Conservation (phyloP, 1,139 yeast genomes). For the Suhomyces guaymorum region DNA sequence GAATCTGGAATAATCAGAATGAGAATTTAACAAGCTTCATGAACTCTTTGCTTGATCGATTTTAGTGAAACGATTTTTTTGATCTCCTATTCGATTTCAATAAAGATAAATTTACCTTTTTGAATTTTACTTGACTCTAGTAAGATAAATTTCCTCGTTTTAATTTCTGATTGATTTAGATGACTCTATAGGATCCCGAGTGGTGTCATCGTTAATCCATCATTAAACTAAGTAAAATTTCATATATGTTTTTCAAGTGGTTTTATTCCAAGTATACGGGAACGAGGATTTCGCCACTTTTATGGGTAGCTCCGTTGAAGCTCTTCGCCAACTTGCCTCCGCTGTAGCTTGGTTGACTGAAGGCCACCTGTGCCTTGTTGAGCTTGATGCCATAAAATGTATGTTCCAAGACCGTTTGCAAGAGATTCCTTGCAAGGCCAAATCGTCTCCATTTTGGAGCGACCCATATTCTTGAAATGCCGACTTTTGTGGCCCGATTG, state of each 20-base stretch:
- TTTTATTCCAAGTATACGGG: constrained; percentile 50
- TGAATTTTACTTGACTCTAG: too few relatives aligned
- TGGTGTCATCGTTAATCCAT: background rate
- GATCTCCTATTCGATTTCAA: too few relatives aligned
- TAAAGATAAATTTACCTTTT: too few relatives aligned
- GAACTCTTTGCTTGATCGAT: too few relatives aligned
- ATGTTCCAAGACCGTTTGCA: constrained; percentile 40
- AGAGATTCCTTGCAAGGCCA: constrained; percentile 49
- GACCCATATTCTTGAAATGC: constrained; percentile 68
- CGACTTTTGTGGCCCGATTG: constrained; percentile 37
- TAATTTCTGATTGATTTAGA: too few relatives aligned
- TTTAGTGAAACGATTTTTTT: too few relatives aligned
- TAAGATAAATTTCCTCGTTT: too few relatives aligned
- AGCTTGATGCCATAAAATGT: constrained; percentile 55
- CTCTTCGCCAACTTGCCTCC: constrained; percentile 57
- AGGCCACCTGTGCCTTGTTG: constrained; percentile 48
- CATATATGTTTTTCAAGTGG: too few relatives aligned
- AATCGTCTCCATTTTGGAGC: constrained; percentile 53
- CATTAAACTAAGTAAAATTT: too few relatives aligned
- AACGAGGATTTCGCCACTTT: constrained; percentile 48
- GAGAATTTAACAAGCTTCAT: too few relatives aligned
- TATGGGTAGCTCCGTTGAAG: constrained; percentile 53
- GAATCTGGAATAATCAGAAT: too few relatives aligned
- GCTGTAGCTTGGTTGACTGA: constrained; percentile 70
- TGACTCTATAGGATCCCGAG: too few relatives aligned